A percentile compares a stretch with the other conserved stretches of the same genome.
Conservation (phyloP, 805 yeast species). For the Candida alai region DNA sequence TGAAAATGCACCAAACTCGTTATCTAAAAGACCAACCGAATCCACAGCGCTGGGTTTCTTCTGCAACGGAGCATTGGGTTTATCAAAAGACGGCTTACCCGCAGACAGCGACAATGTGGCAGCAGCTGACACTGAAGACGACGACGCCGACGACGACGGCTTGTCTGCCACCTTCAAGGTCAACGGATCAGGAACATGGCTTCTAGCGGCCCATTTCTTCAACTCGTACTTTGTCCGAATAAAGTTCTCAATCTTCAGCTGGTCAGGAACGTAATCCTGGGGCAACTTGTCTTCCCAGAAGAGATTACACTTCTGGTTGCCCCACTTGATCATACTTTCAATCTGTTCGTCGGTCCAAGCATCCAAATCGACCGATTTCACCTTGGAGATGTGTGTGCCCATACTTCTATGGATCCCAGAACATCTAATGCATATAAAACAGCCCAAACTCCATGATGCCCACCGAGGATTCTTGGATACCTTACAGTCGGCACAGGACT, state of each 20-base stretch:
- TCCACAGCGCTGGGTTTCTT: slow-evolving; percentile 5
- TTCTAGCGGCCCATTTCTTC: slow-evolving; percentile 77
- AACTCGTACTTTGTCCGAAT: slow-evolving; percentile 89
- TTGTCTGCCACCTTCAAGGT: slow-evolving; percentile 18
- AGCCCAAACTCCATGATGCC: slow-evolving; percentile 96
- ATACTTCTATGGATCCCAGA: slow-evolving; percentile 93
- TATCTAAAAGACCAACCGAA: slow-evolving; percentile 27
- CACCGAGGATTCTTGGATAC: slow-evolving; percentile 87
- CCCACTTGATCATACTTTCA: slow-evolving; percentile 78
- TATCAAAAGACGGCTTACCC: too few relatives aligned
- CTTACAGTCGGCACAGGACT: slow-evolving; percentile 88
- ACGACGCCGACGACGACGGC: slow-evolving; percentile 1
- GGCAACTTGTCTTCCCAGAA: slow-evolving; percentile 86
- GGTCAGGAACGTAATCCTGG: slow-evolving; percentile 69
- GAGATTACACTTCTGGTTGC: slow-evolving; percentile 71
- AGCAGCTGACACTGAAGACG: background rate
- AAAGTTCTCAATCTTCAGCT: slow-evolving; percentile 79
- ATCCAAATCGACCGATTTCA: slow-evolving; percentile 90
- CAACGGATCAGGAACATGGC: slow-evolving; percentile 57
- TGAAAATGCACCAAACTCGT: slow-evolving; percentile 41
- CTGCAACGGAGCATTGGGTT: slow-evolving; percentile 4
- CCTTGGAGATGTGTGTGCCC: slow-evolving; percentile 94
- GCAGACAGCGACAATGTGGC: too few relatives aligned
- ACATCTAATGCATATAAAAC: slow-evolving; percentile 89
- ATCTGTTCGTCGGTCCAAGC: slow-evolving; percentile 96